Conservation (phyloP, 352 stramenopile species). For the Pythium utonaiense region DNA sequence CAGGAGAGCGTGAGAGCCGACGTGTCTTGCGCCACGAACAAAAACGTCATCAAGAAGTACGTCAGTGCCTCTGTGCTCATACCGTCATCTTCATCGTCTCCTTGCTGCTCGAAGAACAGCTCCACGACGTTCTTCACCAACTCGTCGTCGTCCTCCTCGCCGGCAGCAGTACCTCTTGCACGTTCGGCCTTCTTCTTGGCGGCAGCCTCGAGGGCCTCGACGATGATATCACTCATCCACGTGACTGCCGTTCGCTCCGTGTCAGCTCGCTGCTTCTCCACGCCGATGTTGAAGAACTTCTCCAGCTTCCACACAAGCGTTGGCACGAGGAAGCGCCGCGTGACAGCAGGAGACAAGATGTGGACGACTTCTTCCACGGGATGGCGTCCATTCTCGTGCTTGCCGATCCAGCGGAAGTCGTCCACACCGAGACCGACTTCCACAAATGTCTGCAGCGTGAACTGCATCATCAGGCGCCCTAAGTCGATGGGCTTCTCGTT, state of each 20-base stretch:
- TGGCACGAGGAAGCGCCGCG: slow-evolving; percentile 38
- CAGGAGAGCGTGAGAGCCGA: slow-evolving; percentile 67
- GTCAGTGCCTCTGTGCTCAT: slow-evolving; percentile 47
- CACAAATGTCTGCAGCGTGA: slow-evolving; percentile 51
- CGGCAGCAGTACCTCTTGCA: too few relatives aligned
- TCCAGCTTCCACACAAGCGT: slow-evolving; percentile 58
- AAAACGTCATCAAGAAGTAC: slow-evolving; percentile 61
- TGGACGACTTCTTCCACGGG: slow-evolving; percentile 45
- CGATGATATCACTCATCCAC: too few relatives aligned
- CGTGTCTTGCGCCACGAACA: slow-evolving; percentile 70
- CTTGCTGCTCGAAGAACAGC: slow-evolving; percentile 7
- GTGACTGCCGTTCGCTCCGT: too few relatives aligned
- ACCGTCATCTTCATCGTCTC: slow-evolving; percentile 11
- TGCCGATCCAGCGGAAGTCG: slow-evolving; percentile 28
- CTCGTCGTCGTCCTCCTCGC: too few relatives aligned
- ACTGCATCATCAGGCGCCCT: slow-evolving; percentile 33
- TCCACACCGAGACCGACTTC: slow-evolving; percentile 49
- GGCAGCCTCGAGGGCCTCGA: slow-evolving; percentile 5
- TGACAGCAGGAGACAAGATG: slow-evolving; percentile 23
- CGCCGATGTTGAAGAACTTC: slow-evolving; percentile 35
- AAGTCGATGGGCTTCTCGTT: slow-evolving; percentile 11
- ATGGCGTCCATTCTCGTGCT: slow-evolving; percentile 17
- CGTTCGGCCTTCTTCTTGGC: not conserved
- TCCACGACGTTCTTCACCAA: slow-evolving; percentile 13
- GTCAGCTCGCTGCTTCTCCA: slow-evolving; percentile 15